Base-by-base conservation (phyloP, 768 basidiomycete genomes). In the Hericium alpestre region DNA sequence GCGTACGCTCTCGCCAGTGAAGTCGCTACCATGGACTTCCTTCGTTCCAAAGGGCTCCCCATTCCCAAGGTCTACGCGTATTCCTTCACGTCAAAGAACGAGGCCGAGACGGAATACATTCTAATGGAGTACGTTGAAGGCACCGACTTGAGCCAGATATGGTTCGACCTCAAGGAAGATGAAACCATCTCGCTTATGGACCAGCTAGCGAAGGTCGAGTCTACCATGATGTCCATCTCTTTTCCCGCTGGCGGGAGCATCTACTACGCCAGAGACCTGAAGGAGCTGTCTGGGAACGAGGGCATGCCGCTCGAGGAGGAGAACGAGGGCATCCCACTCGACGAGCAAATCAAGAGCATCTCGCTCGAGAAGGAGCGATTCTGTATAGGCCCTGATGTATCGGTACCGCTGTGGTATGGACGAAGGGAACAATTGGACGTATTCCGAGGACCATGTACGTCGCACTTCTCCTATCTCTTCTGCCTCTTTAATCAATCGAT, bases 211-310 rank as follows among this genome's bases (percentile, higher is more conserved):
- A 22, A 79, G 59, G 69, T 82, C 63, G 78, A 80, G 66, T 71
- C 74, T 0, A 53, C 60, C 9, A 76, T 79, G 70, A 78, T 78
- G 77, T 74, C 72, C n/a, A 67, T 73, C 39, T 0, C 70, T 59
- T 79, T 79, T 61, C 79, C 76, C 20, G 77, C 74, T 68, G 74
- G 77, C 52, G 76, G 78, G 70, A 76, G 76, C 70, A 69, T 80
- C 0, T 79, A 79, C 69, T 79, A 70, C 53, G 47, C 71, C 11
- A 8, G 73, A 15, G 79, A 81, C 70, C 56, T 80, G 67, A 67
- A 73, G 66, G 74, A 73, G 57, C 62, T 70, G 20, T 64, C 70
- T 12, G 64, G 64, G 67, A 65, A 39, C 59, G 27, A 53, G 59
- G 73, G 67, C 63, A 68, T 79, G 51, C 60, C 72, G 8, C 57